Base-by-base conservation (phyloP, 345 rosid genomes). In the Erysimum cheiranthoides region DNA sequence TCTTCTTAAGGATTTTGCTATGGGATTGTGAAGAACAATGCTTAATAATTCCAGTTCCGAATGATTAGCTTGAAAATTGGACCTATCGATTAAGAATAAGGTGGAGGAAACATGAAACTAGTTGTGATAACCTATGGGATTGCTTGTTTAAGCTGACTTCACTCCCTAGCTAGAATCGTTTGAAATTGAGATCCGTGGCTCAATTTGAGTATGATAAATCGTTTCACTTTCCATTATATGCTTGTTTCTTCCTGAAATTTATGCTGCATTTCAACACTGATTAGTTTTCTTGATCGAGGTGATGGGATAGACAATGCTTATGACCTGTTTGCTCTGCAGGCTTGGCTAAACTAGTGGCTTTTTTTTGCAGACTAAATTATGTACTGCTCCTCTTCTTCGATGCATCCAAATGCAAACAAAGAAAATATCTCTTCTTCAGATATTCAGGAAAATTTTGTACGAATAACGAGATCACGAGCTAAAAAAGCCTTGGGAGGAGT, bases 391-490 rank as follows among this genome's bases (percentile, higher is more conserved):
- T 64, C 83, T 78, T 81, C 71, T 39, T 34, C 51, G 43, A 81
- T 84, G 82, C 81, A 76, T 78, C 84, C 83, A 64, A 85, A 73
- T 71, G 83, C 89, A 93, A 85, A 84, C 70, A 87, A 86, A 74
- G 92, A 88, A 75, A 89, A 87, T 45, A 45, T 52, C 68, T 73
- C 66, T 42, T 62, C 80, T 56, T 78, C 81, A 67, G 74, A 80
- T 75, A 81, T 43, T 70, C 83, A 79, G 70, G 85, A 71, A 43
- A 73, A 73, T 61, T 32, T 77, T 38, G 75, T 72, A 43, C 79
- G 93, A 49, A 77, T 89, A 40, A 95, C 99, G 8, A 82, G 99
- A 69, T 86, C 97, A 66, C 85, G 85, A 60, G 87, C 96, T 74
- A 89, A 54, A 54, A 54, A 85, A 65, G 88, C 88, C 11, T 61